Percentiles rank a stretch among this genome's conserved stretches.
These are phyloP conservation scores for Plasmodium relictum DNA, from an alignment of 169 alveolate species.

Conservation along the genomic window DNA sequence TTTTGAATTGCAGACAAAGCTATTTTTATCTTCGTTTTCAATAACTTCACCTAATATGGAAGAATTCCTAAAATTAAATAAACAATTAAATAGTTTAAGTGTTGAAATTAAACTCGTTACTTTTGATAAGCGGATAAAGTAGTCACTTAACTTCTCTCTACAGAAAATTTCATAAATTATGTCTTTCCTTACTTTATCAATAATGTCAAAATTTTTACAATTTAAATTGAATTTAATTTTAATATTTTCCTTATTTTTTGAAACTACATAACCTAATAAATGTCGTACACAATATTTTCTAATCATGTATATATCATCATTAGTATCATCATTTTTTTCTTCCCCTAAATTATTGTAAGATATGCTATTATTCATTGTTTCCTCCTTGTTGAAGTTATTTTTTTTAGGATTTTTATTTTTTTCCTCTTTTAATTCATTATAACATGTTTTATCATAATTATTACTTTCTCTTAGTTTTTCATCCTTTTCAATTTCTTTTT, in stretches of 20 bases:
- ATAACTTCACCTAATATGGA: constrained; percentile 32
- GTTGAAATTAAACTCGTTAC: constrained; percentile 39
- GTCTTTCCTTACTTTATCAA: constrained; percentile 51
- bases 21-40: neutral
- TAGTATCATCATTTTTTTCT: constrained; percentile 11
- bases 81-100: constrained; percentile 36
- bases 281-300: constrained; percentile 76
- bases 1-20: neutral
- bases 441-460: neutral
- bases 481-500: neutral
- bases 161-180: constrained; percentile 61
- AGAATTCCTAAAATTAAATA: constrained; percentile 55
- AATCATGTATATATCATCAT: constrained; percentile 65
- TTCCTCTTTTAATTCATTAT: neutral
- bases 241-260: constrained; percentile 48
- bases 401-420: neutral
- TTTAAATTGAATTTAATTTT: constrained; percentile 46
- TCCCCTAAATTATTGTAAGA: neutral
- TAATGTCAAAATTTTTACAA: constrained; percentile 54
- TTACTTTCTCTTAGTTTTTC: neutral
- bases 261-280: constrained; percentile 57
- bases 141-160: constrained; percentile 1
- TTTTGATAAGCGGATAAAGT: constrained; percentile 34
- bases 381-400: neutral
- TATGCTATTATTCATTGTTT: neutral